Evolutionary conservation across 2,329 filamentous ascomycete species (phyloP), one percentile per base, ranked within the genome.

Genomic region (Phyllosticta capitalensis): DNA sequence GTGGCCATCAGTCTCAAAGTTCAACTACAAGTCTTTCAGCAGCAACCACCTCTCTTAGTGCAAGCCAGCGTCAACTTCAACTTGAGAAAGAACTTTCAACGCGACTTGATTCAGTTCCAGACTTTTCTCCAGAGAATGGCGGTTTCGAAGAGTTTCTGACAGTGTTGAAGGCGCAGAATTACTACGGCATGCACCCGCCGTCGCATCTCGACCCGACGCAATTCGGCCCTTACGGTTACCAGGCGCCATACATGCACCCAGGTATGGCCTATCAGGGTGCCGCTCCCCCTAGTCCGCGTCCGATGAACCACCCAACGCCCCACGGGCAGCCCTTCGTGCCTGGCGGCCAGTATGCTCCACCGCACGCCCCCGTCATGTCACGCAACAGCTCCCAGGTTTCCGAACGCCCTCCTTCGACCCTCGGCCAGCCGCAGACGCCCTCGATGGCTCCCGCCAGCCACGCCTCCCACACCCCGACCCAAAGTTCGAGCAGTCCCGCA

Each of bases 111-210:
- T 67, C 74, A 60, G 64, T 69, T 64, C 71, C 83, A 70, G 83
- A 89, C 75, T 74, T 91, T 61, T 85, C 86, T 63, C 87, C 87
- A 61, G 83, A 85, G 68, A 86, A 78, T 70, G 83, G 83, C 68
- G 80, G 85, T 65, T 90, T 87, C 81, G 87, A 92, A 72, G 80
- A 82, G 64, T 80, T 82, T 83, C 87, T 92, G 79, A 90, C 83
- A 69, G 65, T 72, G 59, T 75, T 80, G 67, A 82, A 82, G 76
- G 77, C 82, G 70, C 88, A 92, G 86, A 80, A 77, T 63, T 85
- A 80, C 71, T 77, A 75, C 62, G 79, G 77, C 59, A 87, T 79
- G 68, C 81, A 80, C 12, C 76, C 76, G 55, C 80, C 79, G 14
- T 77, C 77, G 49, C 65, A 63, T 22, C 64, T 72, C n/a, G 71